Conservation (phyloP, 352 stramenopile genomes). For the Phytophthora pistaciae region DNA sequence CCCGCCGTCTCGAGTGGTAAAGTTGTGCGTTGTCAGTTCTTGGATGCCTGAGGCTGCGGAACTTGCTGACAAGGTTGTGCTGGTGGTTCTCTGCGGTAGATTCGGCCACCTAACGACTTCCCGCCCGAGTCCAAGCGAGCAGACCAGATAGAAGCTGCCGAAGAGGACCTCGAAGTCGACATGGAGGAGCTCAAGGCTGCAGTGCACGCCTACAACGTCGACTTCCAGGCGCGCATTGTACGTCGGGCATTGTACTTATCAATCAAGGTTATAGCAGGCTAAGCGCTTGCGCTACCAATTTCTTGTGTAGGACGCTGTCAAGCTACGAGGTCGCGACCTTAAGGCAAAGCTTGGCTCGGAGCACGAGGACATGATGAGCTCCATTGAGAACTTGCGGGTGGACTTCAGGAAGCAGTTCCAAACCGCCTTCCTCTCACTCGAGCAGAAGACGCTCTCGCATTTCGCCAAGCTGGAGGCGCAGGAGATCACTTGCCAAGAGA, state of each 20-base stretch:
- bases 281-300: neutral
- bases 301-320: conserved; percentile 85
- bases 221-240: conserved; percentile 86
- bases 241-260: neutral
- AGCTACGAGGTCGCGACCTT: conserved; percentile 58
- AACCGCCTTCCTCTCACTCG: conserved; percentile 54
- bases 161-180: conserved; percentile 79
- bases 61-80: neutral
- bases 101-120: conserved; percentile 70
- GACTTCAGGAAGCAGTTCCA: conserved; percentile 63
- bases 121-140: conserved; percentile 78
- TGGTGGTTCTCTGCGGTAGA: conserved; percentile 32
- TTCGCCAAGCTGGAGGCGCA: conserved; percentile 68
- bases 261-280: neutral
- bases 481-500: conserved; percentile 56
- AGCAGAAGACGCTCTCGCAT: conserved; percentile 67
- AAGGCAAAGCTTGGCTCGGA: conserved; percentile 61
- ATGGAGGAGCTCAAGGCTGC: conserved; percentile 86
- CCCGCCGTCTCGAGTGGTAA: conserved; percentile 51
- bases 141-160: conserved; percentile 74
- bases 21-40: neutral
- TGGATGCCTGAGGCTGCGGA: neutral
- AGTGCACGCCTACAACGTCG: conserved; percentile 85
- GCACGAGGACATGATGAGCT: conserved; percentile 70
- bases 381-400: conserved; percentile 56